Base-by-base conservation (phyloP, 2,329 filamentous ascomycete genomes). In the Claviceps monticola region DNA sequence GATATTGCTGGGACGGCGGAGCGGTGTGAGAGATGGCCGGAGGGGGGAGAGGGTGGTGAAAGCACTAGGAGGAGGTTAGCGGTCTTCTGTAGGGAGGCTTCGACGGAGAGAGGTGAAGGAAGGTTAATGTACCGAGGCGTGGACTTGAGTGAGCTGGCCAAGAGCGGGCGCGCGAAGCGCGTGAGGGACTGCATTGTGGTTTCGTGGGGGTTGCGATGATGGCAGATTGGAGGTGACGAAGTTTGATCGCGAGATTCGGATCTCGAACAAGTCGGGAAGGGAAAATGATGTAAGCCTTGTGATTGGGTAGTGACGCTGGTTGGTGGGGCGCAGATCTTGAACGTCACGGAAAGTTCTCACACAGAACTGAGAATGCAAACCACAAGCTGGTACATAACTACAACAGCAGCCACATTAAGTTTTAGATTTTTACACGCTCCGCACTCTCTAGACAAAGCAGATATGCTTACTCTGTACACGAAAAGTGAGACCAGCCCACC, bases 11-110 rank as follows among this genome's bases (percentile, higher is more conserved):
- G 63, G 60, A 50, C 65, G 62, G 60, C 69, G 61, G 42, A 64
- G 58, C 2, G 64, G 60, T 23, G 62, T 58, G 54, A 74, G 61
- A 7, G 71, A 71, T 5, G 76, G 76, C 11, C 76, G 75, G 42
- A 77, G 70, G 51, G 65, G 66, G 1, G 74, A 71, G 56, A 79
- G 70, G 47, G 73, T 74, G 49, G 71, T 68, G 59, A 75, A 75
- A 49, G 68, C 66, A 57, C 73, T 76, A 19, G 3, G n/a, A 46
- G 4, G 8, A 9, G 1, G 34, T 46, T 26, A 42, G 51, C 29
- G 19, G 3, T 41, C 19, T 48, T 38, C 44, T 42, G 36, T 46
- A 17, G 38, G n/a, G 43, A 7, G 38, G 5, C 8, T 9, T 19
- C 2, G 17, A 41, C 39, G 19, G 21, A 21, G 16, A 26, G 26